Conservation (phyloP, 106 monocot genomes). For the Posidonia australis region DNA sequence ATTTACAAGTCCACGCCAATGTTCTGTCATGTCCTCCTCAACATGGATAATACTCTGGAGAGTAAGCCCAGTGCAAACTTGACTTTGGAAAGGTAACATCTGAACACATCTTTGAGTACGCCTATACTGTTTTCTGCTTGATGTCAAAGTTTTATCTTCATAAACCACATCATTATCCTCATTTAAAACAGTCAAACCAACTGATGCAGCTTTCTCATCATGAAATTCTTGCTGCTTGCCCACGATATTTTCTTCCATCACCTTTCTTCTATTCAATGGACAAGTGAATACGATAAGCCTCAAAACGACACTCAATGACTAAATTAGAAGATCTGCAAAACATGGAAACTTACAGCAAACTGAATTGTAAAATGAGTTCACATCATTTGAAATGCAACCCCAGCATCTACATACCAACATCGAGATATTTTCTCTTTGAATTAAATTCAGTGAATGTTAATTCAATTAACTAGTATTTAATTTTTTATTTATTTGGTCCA, state of each 20-base stretch:
- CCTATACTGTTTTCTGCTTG: neutral
- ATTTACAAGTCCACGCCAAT: neutral
- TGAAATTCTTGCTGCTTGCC: neutral
- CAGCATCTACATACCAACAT: no score
- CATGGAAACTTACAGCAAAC: no score
- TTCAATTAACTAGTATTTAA: no score
- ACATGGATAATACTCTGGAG: neutral
- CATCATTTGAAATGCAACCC: no score
- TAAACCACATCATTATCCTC: neutral
- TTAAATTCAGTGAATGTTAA: no score
- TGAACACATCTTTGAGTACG: neutral
- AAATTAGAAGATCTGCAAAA: no score
- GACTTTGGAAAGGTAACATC: neutral
- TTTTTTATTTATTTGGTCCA: no score
- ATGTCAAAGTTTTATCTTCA: neutral
- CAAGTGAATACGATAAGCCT: no score
- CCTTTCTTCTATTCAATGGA: neutral
- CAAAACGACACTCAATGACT: no score
- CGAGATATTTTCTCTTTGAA: no score
- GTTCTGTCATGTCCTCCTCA: neutral
- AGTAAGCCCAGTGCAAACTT: neutral
- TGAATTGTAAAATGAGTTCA: no score
- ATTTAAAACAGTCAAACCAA: neutral
- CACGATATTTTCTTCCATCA: constrained; percentile 3
- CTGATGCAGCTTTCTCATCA: neutral